These are phyloP conservation scores for Claviceps sp. DNA, from an alignment of 2,329 filamentous ascomycete genomes.

Conservation along the genomic window DNA sequence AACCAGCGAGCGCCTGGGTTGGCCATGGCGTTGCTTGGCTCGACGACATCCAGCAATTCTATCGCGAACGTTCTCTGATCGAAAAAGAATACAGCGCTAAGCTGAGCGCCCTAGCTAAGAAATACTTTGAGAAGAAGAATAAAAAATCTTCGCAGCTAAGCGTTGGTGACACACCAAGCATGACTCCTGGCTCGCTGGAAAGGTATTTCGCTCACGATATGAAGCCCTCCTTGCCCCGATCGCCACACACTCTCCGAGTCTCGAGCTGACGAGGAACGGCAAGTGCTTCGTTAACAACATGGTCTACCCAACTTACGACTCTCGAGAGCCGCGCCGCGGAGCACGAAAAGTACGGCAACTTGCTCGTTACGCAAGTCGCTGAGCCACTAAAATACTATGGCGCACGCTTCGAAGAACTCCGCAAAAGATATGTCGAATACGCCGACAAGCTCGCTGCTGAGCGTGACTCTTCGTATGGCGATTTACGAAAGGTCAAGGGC, in stretches of 20 bases:
- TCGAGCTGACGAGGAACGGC: background rate
- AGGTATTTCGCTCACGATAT: constrained; percentile 36
- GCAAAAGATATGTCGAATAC: constrained; percentile 83
- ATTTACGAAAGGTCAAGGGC: constrained; percentile 78
- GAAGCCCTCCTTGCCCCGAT: background rate
- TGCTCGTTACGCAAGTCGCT: constrained; percentile 67
- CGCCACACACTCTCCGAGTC: background rate
- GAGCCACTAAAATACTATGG: constrained; percentile 71
- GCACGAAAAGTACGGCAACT: constrained; percentile 72
- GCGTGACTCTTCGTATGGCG: constrained; percentile 68
- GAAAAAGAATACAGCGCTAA: constrained; percentile 95
- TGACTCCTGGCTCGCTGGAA: constrained; percentile 92
- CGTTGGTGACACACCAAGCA: constrained; percentile 81
- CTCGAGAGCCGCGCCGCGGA: constrained; percentile 79
- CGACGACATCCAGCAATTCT: constrained; percentile 93
- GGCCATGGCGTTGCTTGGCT: constrained; percentile 84
- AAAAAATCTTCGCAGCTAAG: constrained; percentile 78
- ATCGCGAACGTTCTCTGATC: constrained; percentile 83
- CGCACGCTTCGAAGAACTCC: constrained; percentile 72
- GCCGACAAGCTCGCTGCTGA: constrained; percentile 82
- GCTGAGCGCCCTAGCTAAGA: constrained; percentile 77
- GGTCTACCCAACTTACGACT: constrained; percentile 85
- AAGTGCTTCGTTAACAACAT: constrained; percentile 89
- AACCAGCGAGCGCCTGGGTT: constrained; percentile 86
- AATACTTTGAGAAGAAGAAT: constrained; percentile 94